Evolutionary conservation across 139 green algal genomes (phyloP).

Genomic region (Chlamydomonas sp.): DNA sequence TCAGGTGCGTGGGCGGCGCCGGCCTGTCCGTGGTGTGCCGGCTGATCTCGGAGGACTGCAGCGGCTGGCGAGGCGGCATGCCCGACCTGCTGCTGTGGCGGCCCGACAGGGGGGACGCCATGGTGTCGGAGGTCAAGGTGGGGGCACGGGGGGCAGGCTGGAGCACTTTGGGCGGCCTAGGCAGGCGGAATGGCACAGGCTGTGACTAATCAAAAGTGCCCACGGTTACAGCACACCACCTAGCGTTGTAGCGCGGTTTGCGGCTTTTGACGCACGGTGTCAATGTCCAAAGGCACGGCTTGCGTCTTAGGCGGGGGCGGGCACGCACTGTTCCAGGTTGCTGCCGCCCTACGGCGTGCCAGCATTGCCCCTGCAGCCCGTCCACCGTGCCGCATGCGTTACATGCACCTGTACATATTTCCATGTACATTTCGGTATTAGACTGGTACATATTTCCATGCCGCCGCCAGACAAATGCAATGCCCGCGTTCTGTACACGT

Average conservation of each 20-base stretch:
- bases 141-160: background rate
- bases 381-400: too few species aligned
- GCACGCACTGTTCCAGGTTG: too few species aligned
- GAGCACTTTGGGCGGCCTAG: background rate
- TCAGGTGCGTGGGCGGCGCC: conserved; percentile 73
- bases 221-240: background rate
- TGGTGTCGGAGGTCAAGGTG: conserved; percentile 57
- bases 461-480: too few species aligned
- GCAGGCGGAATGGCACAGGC: background rate
- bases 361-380: too few species aligned
- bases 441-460: too few species aligned
- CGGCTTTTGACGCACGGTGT: background rate
- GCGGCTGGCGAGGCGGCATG: conserved; percentile 78
- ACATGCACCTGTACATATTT: background rate
- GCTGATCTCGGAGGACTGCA: conserved; percentile 82
- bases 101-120: conserved; percentile 35
- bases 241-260: too few species aligned
- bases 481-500: too few species aligned
- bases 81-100: conserved; percentile 92
- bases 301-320: too few species aligned
- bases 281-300: too few species aligned
- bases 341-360: too few species aligned
- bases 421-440: background rate
- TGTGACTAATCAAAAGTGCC: background rate
- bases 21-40: conserved; percentile 78